Base-by-base conservation (phyloP, 2,329 filamentous ascomycete genomes). In the Hirsutella thompsonii region DNA sequence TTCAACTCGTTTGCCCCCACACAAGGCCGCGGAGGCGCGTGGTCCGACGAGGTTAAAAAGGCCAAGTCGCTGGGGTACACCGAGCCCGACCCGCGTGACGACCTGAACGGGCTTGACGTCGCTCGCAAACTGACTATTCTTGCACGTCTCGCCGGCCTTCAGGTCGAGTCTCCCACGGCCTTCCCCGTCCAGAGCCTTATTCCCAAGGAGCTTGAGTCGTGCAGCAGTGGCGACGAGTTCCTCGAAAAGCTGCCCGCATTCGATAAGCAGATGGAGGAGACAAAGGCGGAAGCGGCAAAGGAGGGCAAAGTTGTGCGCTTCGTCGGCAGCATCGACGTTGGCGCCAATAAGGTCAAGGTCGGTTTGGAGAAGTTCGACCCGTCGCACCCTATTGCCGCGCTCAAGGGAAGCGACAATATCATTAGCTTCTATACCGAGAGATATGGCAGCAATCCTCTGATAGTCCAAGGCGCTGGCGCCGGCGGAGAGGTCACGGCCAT, bases 371-470 rank as follows among this genome's bases (percentile, higher is more conserved):
- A 83, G 64, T 89, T 88, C 52, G 88, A 94, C 50, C 78, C 77
- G 52, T 84, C 83, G 45, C 87, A 93, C 57, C 85, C 92, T 11
- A 95, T 98, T 64, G 92, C 92, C 13, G 83, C 84, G 37, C 72
- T 98, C 43, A 94, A 94, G 74, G 92, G 92, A 29, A 96, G 89
- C 61, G 92, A 96, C 60, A 98, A 98, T 69, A 94, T 98, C 59
- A 94, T 98, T 58, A 94, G 82, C 69, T 95, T 98, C 70, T 94
- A 95, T 66, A 98, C 92, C 5, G 83, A 93, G 71, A 76, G 92
- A 54, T 98, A 98, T 58, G 88, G 88, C 44, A 74, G 70, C 57
- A 93, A 90, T 63, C 89, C 92, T 35, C 70, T 98, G 47, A 94
- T 95, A 57, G 78, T 98, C 47, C 90, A 96, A 67, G 92, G 92